Conservation (phyloP, 2,329 filamentous ascomycete species). For the Sarocladium strictum region DNA sequence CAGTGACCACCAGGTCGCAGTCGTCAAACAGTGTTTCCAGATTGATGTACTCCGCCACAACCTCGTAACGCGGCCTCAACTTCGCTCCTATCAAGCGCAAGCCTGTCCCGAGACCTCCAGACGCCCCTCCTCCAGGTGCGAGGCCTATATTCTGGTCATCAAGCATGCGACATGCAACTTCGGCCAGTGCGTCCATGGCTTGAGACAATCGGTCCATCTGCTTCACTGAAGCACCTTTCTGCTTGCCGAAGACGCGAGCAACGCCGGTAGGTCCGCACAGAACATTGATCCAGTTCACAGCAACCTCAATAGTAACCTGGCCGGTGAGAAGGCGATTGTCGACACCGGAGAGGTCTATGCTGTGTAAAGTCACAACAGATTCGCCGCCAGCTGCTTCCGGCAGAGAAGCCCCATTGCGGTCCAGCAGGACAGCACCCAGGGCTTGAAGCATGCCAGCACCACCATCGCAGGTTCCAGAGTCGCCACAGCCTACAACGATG, state of each 20-base stretch:
- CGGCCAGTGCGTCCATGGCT: conserved; percentile 37
- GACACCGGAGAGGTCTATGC: conserved; percentile 31
- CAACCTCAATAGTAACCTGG: conserved; percentile 36
- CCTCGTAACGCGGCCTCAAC: conserved; percentile 40
- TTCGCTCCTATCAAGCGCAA: conserved; percentile 39
- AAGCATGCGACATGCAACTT: conserved; percentile 26
- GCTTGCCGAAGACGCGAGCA: conserved; percentile 43
- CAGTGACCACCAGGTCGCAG: conserved; percentile 46
- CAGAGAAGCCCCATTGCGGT: conserved; percentile 28
- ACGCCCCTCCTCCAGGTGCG: conserved; percentile 42
- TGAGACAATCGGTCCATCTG: conserved; percentile 35
- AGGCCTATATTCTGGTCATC: conserved; percentile 27
- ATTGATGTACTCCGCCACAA: conserved; percentile 44
- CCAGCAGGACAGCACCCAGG: conserved; percentile 38
- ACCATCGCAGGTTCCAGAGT: conserved; percentile 48
- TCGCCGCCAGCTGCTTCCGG: conserved; percentile 31
- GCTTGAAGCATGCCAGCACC: conserved; percentile 49
- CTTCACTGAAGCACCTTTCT: conserved; percentile 40
- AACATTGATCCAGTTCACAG: conserved; percentile 46
- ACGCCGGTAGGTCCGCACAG: conserved; percentile 43
- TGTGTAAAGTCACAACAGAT: conserved; percentile 22
- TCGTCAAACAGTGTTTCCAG: conserved; percentile 38
- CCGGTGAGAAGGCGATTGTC: conserved; percentile 19
- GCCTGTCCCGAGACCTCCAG: conserved; percentile 46
- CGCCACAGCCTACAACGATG: conserved; percentile 46